phyloP scores from a whole-genome alignment of 208 protist genomes.

The Angomonas ambiguus region DNA sequence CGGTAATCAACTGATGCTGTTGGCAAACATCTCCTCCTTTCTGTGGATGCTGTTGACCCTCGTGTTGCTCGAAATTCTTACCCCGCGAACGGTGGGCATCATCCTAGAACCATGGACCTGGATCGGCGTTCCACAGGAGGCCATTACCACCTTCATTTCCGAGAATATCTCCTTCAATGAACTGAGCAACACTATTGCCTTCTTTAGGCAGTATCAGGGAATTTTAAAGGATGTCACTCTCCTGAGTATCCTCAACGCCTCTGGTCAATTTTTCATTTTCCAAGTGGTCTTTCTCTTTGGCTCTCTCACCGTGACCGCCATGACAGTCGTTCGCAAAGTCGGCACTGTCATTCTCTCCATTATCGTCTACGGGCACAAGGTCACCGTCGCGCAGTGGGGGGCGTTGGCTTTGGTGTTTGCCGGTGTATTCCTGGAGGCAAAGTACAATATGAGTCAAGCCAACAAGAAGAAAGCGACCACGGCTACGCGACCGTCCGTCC shows the following conservation, averaged over 20 bases:
- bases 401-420: slow-evolving; percentile 47
- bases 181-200: slow-evolving; percentile 35
- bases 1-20: slow-evolving; percentile 61
- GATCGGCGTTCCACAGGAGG: slow-evolving; percentile 7
- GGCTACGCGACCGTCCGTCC: neutral
- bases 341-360: slow-evolving; percentile 80
- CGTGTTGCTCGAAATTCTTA: slow-evolving; percentile 29
- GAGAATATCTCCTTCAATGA: slow-evolving; percentile 46
- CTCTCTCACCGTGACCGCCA: slow-evolving; percentile 63
- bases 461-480: neutral
- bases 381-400: slow-evolving; percentile 44
- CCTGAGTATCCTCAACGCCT: slow-evolving; percentile 59
- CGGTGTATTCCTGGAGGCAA: slow-evolving; percentile 56
- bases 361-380: slow-evolving; percentile 54
- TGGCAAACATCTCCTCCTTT: slow-evolving; percentile 42
- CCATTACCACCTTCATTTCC: neutral
- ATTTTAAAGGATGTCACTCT: slow-evolving; percentile 52
- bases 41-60: slow-evolving; percentile 31
- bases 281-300: slow-evolving; percentile 76
- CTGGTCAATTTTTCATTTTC: slow-evolving; percentile 83
- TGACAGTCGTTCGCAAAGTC: slow-evolving; percentile 79
- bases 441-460: slow-evolving; percentile 24
- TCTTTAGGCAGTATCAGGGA: slow-evolving; percentile 47
- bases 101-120: slow-evolving; percentile 24
- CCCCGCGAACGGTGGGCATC: slow-evolving; percentile 11